Base-by-base conservation (phyloP, 176 grass and related monocot species). In the Triticum dicoccoides region DNA sequence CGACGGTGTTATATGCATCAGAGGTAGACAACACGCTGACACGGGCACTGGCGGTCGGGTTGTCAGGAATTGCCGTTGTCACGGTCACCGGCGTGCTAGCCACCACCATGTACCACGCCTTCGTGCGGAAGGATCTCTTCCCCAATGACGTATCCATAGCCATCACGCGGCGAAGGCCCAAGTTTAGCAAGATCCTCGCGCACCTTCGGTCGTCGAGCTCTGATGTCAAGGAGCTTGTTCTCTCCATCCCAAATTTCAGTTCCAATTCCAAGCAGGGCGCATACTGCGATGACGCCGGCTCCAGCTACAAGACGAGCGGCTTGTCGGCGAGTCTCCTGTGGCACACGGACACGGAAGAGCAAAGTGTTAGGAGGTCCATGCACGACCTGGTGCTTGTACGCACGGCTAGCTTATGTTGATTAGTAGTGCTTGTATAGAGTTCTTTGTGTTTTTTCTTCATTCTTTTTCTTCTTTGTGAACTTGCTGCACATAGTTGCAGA, bases 71-170 rank as follows among this genome's bases (percentile, higher is more conserved):
- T 18, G 86, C 91, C 38, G 72, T 81, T 11, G 37, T 91, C 70
- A 86, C 84, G 6, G 89, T 89, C 6, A 42, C 33, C 3, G 66
- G n/a, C 35, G 25, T 95, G 35, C 62, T 95, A 0, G 56, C 34
- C 30, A 80, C 72, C 21, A 95, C 94, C 3, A 14, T 93, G 23
- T 8, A 93, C 11, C 94, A 93, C 32, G 89, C 91, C 6, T 91
- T 88, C 63, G 84, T 95, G 29, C 68, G 87, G 3, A 64, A 80
- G 10, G 62, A 93, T 39, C 87, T 95, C 20, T 95, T 95, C 86
- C 89, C 94, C 11, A 95, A 95, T 27, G 94, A 95, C 73, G 87
- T 95, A 51, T 79, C 87, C 86, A 95, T 95, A 63, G 89, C 94
- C 47, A 95, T 95, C 74, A 88, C 84, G 0, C 34, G 39, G 0